Percentiles rank a stretch among this genome's conserved stretches.
Evolutionary conservation across 805 yeast species (phyloP).

Genomic region (Myxozyma nipponensis): DNA sequence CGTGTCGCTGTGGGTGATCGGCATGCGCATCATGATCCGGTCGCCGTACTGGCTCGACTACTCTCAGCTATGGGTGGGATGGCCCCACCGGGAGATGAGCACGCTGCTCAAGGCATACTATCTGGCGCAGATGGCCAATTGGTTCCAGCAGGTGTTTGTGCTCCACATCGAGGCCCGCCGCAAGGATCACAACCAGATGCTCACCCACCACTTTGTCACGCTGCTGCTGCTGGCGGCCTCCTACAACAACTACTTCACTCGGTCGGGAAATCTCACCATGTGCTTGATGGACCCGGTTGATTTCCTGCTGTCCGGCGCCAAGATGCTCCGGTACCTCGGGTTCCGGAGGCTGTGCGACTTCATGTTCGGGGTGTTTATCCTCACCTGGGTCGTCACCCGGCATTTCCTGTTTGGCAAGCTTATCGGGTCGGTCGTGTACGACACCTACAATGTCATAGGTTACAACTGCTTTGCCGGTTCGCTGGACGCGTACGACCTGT

Average conservation of each 20-base stretch:
- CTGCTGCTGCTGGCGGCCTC: slow-evolving; percentile 63
- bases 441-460: slow-evolving; percentile 44
- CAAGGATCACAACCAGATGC: slow-evolving; percentile 83
- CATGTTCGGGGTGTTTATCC: slow-evolving; percentile 62
- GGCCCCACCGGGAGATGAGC: slow-evolving; percentile 69
- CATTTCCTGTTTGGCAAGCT: slow-evolving; percentile 72
- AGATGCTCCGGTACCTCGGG: slow-evolving; percentile 71
- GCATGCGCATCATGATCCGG: slow-evolving; percentile 52
- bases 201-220: slow-evolving; percentile 82
- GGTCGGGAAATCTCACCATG: slow-evolving; percentile 74
- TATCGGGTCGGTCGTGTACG: slow-evolving; percentile 53
- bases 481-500: slow-evolving; percentile 9
- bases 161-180: slow-evolving; percentile 73
- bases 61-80: slow-evolving; percentile 56
- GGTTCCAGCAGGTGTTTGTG: slow-evolving; percentile 77
- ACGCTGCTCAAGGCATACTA: slow-evolving; percentile 62
- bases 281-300: slow-evolving; percentile 83
- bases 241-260: slow-evolving; percentile 64
- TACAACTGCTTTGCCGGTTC: slow-evolving; percentile 24
- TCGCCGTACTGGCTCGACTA: slow-evolving; percentile 59
- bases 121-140: slow-evolving; percentile 64
- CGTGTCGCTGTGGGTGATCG: slow-evolving; percentile 51
- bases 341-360: slow-evolving; percentile 57
- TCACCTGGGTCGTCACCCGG: slow-evolving; percentile 66
- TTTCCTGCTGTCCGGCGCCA: slow-evolving; percentile 65